These are phyloP conservation scores for Coemansia biformis DNA, from an alignment of 192 early-diverging fungal species.

Conservation along the genomic window DNA sequence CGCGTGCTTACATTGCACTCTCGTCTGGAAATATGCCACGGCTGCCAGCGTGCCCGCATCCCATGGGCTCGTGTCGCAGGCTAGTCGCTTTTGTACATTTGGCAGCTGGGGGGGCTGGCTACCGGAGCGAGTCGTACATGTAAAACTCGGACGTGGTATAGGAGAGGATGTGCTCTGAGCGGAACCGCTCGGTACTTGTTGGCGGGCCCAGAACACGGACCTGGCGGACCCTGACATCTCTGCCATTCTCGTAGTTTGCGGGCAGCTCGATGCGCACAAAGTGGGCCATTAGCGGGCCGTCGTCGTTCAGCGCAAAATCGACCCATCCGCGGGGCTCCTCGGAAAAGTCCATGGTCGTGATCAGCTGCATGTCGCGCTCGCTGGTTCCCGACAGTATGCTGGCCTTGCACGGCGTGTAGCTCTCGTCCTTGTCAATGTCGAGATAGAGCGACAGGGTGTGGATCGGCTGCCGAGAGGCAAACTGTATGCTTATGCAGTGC, in stretches of 20 bases:
- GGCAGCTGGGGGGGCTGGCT: not conserved
- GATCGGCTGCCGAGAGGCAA: slow-evolving; percentile 17
- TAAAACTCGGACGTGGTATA: slow-evolving; percentile 27
- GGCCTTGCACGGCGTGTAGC: slow-evolving; percentile 43
- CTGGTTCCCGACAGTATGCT: slow-evolving; percentile 20
- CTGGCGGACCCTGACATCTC: slow-evolving; percentile 35
- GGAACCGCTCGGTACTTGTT: slow-evolving; percentile 14
- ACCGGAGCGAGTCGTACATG: slow-evolving; percentile 43
- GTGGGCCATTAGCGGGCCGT: slow-evolving; percentile 28
- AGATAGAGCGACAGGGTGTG: slow-evolving; percentile 28
- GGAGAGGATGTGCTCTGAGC: slow-evolving; percentile 28
- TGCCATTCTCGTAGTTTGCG: slow-evolving; percentile 39
- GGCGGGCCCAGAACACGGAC: slow-evolving; percentile 31
- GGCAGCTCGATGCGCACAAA: slow-evolving; percentile 35
- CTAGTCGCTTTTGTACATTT: too few relatives aligned
- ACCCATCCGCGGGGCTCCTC: slow-evolving; percentile 34
- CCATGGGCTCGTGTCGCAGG: too few relatives aligned
- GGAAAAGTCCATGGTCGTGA: slow-evolving; percentile 13
- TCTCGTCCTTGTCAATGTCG: slow-evolving; percentile 40
- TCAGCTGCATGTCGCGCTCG: slow-evolving; percentile 23
- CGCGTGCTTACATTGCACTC: too few relatives aligned
- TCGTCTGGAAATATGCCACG: too few relatives aligned
- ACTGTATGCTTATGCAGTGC: slow-evolving; percentile 26
- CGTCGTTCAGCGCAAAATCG: slow-evolving; percentile 14
- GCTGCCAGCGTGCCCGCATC: too few relatives aligned